A percentile compares a stretch with the other conserved stretches of the same genome.
These are phyloP conservation scores for Aspergillus aculeatus DNA, from an alignment of 2,329 filamentous ascomycete species.

Conservation along the genomic window DNA sequence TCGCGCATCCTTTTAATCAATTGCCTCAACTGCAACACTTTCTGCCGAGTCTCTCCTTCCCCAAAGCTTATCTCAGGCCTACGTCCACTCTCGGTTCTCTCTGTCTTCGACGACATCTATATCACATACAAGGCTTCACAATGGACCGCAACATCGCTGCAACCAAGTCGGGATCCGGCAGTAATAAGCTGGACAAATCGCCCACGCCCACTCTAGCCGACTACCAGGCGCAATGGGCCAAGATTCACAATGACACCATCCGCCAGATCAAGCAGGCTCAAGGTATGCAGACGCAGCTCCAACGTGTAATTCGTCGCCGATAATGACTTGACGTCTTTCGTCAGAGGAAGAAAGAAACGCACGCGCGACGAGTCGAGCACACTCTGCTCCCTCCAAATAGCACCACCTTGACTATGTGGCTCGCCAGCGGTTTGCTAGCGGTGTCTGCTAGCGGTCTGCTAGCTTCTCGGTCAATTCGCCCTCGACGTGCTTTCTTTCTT, in stretches of 20 bases:
- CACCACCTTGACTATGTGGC: background rate
- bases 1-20: background rate
- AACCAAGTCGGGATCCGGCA: background rate
- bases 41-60: background rate
- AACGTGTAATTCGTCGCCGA: background rate
- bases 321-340: too few relatives aligned
- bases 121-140: background rate
- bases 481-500: background rate
- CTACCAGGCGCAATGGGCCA: conserved; percentile 18
- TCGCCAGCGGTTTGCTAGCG: background rate
- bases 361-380: background rate
- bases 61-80: background rate
- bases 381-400: background rate
- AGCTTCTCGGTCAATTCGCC: background rate
- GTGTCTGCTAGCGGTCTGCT: too few relatives aligned
- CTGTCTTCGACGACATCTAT: background rate
- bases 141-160: conserved; percentile 8
- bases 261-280: conserved; percentile 16
- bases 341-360: conserved; percentile 4
- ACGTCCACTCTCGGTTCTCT: background rate
- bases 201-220: conserved; percentile 4
- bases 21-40: background rate
- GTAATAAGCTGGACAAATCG: background rate
- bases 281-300: conserved; percentile 8
- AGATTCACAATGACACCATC: conserved; percentile 18